phyloP scores from a whole-genome alignment of 164 flowering plant species.

The Stephania japonica region DNA sequence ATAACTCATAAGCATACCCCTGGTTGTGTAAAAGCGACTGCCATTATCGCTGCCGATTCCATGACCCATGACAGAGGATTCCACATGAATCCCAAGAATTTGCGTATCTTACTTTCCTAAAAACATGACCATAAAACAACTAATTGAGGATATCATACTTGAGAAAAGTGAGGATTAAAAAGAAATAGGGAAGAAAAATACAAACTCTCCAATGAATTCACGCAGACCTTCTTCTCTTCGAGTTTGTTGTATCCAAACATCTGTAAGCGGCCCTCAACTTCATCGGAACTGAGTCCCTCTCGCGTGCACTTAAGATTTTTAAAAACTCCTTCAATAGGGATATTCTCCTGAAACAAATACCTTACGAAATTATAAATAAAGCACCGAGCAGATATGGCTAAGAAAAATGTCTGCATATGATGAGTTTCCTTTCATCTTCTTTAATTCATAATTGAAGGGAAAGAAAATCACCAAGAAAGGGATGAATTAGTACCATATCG shows the following conservation, averaged over 20 bases:
- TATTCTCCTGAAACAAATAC: constrained; percentile 47
- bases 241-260: constrained; percentile 72
- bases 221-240: constrained; percentile 65
- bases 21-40: constrained; percentile 89
- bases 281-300: constrained; percentile 53
- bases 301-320: constrained; percentile 54
- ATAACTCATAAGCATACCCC: constrained; percentile 41
- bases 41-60: constrained; percentile 99
- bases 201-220: too few species aligned
- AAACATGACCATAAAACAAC: constrained; percentile 10
- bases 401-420: too few species aligned
- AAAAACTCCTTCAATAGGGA: constrained; percentile 78
- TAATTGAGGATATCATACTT: background rate
- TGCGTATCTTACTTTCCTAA: constrained; percentile 84
- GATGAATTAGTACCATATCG: too few species aligned
- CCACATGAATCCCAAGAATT: constrained; percentile 94
- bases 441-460: too few species aligned
- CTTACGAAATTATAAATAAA: too few species aligned
- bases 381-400: too few species aligned
- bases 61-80: constrained; percentile 95
- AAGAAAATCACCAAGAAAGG: too few species aligned
- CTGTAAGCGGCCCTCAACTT: constrained; percentile 47
- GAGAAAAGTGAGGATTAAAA: background rate
- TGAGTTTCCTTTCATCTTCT: too few species aligned
- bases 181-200: background rate